Evolutionary conservation across 139 green algal genomes (phyloP), one percentile per base, ranked within the genome.

Genomic region (Marvania coccoides): DNA sequence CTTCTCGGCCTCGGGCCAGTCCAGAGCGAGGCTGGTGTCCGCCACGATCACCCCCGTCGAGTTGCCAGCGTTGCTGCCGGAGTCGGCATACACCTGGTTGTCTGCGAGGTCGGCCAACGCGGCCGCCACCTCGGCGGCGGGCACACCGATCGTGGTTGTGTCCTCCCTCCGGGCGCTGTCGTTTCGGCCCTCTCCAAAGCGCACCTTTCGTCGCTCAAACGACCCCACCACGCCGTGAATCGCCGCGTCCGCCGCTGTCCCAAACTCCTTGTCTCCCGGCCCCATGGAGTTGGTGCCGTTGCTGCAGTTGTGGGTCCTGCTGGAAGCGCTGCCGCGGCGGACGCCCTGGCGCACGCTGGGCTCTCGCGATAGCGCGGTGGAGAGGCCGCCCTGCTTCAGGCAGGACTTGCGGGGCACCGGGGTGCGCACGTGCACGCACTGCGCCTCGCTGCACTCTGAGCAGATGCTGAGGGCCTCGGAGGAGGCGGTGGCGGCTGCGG

Each of bases 291-390:
- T 51, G 42, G 42, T 28, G 19, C 42, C 19, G 42, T 51, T 51
- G 42, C 42, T 19, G 42, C 42, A 19, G 42, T 19, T 51, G n/a
- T n/a, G n/a, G n/a, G n/a, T n/a, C n/a, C n/a, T n/a, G n/a, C n/a
- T n/a, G n/a, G n/a, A n/a, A n/a, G n/a, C n/a, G 42, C 42, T 51
- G 42, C 19, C 19, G 19, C 19, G 42, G 19, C 19, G 19, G 42
- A 19, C 19, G 54, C 65, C 65, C 14, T 57, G 45, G 1, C 58
- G 57, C 4, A 59, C 24, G 3, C 53, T 65, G 28, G 31, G 37
- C 12, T 73, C 66, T 0, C 66, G 47, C 2, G 66, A 73, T 40
- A 73, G 56, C 0, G 66, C 66, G 9, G 40, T 26, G 36, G 35
- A 62, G 1, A 73, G 56, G 34, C 56, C 66, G 19, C 66, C 66